Percentiles rank a stretch among this genome's conserved stretches.
These are phyloP conservation scores for Skeletonema marinoi DNA, from an alignment of 108 stramenopile species.

Conservation along the genomic window DNA sequence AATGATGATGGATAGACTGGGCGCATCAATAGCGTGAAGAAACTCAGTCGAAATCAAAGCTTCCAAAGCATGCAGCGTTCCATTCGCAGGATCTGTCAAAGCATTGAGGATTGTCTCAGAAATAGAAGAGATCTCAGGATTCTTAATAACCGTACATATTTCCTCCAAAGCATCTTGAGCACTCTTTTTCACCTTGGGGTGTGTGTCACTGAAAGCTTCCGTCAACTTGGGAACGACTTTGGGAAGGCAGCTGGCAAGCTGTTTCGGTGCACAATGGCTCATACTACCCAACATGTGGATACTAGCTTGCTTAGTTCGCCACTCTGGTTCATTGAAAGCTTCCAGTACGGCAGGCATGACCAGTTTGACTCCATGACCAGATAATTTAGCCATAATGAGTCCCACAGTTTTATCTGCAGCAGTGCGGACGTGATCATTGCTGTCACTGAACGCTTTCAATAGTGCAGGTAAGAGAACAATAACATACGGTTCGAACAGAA, in stretches of 20 bases:
- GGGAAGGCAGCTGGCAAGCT: constrained; percentile 94
- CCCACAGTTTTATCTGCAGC: constrained; percentile 88
- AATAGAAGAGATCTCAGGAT: constrained; percentile 94
- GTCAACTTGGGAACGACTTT: constrained; percentile 97
- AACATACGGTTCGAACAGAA: constrained; percentile 99
- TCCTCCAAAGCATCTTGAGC: constrained; percentile 93
- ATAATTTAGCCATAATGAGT: constrained; percentile 96
- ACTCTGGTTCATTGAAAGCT: constrained; percentile 92
- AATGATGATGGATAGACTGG: constrained; percentile 96
- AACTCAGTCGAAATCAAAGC: constrained; percentile 90
- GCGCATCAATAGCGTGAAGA: constrained; percentile 98
- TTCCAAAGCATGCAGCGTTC: constrained; percentile 80
- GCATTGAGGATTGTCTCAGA: constrained; percentile 84
- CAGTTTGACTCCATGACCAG: constrained; percentile 96
- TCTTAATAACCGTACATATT: constrained; percentile 94
- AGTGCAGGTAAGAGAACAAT: constrained; percentile 96
- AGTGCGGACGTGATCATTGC: constrained; percentile 89
- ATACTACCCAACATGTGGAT: constrained; percentile 97
- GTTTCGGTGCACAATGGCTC: constrained; percentile 98
- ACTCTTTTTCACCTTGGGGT: constrained; percentile 94
- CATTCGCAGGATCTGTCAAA: constrained; percentile 88
- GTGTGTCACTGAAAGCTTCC: constrained; percentile 96
- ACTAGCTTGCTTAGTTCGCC: constrained; percentile 97
- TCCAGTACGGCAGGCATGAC: constrained; percentile 95
- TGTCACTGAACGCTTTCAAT: constrained; percentile 93